Conservation (phyloP, 352 stramenopile species). For the Phytophthora uliginosa region DNA sequence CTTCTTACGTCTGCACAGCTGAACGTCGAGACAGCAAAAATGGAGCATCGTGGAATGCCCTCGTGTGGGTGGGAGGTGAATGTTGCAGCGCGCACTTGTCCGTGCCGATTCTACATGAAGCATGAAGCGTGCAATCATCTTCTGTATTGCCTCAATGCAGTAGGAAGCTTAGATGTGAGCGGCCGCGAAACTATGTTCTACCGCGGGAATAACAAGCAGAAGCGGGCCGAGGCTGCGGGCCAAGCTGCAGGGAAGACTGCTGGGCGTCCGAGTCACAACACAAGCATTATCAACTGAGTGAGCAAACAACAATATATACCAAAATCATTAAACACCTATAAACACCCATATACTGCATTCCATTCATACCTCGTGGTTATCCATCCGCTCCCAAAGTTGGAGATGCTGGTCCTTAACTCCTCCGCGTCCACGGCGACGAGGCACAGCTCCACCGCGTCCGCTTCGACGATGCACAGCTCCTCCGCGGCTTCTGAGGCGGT, state of each 20-base stretch:
- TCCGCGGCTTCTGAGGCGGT: too few species aligned
- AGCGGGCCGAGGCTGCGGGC: neutral
- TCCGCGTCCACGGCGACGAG: too few species aligned
- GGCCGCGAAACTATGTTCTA: constrained; percentile 16
- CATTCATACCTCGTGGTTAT: too few species aligned
- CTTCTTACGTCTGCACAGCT: too few species aligned
- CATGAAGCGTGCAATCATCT: constrained; percentile 16
- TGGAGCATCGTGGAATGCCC: constrained; percentile 16
- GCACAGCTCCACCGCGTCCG: too few species aligned
- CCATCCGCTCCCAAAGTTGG: too few species aligned
- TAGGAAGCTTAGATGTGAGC: neutral
- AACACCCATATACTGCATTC: too few species aligned
- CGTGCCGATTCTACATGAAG: constrained; percentile 14
- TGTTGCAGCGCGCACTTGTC: neutral
- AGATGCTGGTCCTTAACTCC: too few species aligned
- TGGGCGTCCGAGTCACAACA: neutral
- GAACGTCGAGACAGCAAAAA: neutral
- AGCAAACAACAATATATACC: too few species aligned
- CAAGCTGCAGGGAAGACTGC: neutral
- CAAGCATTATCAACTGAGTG: neutral
- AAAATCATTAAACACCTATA: too few species aligned
- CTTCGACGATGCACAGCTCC: too few species aligned
- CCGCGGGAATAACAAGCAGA: constrained; percentile 8
- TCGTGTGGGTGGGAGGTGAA: constrained; percentile 8
- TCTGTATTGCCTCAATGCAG: constrained; percentile 1